Evolutionary conservation across 1,284 basidiomycete genomes (phyloP), one percentile per base, ranked within the genome.

Genomic region (Ustilago curta): DNA sequence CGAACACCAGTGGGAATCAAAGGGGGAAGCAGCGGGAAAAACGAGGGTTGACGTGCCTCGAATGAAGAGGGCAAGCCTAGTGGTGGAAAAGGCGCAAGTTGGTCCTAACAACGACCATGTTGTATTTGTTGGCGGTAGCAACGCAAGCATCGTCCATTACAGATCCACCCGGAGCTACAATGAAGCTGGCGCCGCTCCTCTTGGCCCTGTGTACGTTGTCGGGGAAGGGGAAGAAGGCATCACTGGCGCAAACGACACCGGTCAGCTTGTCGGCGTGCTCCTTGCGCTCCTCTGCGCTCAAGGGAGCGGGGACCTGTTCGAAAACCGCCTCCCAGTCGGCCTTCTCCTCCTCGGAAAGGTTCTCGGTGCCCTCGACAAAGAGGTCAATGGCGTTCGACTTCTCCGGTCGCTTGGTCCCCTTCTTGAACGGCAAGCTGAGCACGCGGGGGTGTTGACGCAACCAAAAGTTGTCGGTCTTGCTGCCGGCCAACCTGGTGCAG

Each of bases 401-500:
- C 83, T 99, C 96, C 1, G 96, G 94, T 47, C 97, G 91, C 89
- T 98, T 99, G 79, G 94, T 92, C 48, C 95, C 95, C 86, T 95
- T 94, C 86, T 97, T 98, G 90, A 98, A 99, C 2, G 95, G 93
- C 48, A 98, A 89, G 12, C 88, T 88, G 73, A 97, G 91, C 51
- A 95, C 95, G 51, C 93, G 91, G 0, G 95, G 92, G 87, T 98
- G 95, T 87, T 98, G 95, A 39, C 96, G 91, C 63, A 98, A 89
- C 96, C 97, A 99, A 95, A 96, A 99, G 80, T 95, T 90, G 87
- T 99, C 97, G n/a, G 95, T 95, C 87, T 99, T 99, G 72, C 91
- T 90, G 12, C 97, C 96, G 1, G 97, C 97, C 49, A 99, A 91
- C 54, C 97, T 92, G 21, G 96, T 99, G 87, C 97, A 99, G 88